phyloP scores from a whole-genome alignment of 345 rosid species.

The thale cress (Arabidopsis thaliana) region DNA sequence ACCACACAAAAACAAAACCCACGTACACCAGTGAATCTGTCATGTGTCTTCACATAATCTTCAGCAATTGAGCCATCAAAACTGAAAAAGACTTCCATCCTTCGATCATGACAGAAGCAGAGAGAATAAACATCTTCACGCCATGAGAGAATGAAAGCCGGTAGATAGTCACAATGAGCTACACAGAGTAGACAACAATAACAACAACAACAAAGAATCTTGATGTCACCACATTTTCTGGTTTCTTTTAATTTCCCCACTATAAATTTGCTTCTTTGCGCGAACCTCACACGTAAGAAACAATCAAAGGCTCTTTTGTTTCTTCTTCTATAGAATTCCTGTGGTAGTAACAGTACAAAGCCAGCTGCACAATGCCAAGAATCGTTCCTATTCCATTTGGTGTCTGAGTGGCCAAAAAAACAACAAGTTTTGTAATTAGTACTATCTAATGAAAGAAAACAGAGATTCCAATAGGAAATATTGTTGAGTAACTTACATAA shows the following conservation, averaged over 20 bases:
- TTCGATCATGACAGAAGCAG: conserved; percentile 39
- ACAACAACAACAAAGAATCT: conserved; percentile 19
- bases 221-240: conserved; percentile 19
- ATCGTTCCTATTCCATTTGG: conserved; percentile 86
- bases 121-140: conserved; percentile 36
- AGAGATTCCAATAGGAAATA: background rate
- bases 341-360: conserved; percentile 65
- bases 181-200: conserved; percentile 13
- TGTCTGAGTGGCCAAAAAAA: conserved; percentile 52
- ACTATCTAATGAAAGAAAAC: background rate
- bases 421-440: conserved; percentile 4
- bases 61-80: conserved; percentile 21
- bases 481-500: conserved; percentile 56
- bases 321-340: conserved; percentile 43
- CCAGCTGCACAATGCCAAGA: conserved; percentile 74
- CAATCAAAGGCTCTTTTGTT: conserved; percentile 64
- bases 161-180: conserved; percentile 26
- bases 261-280: background rate
- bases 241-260: background rate
- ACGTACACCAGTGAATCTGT: conserved; percentile 19
- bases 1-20: conserved; percentile 19
- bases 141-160: conserved; percentile 23
- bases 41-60: conserved; percentile 33
- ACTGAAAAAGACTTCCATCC: conserved; percentile 21
- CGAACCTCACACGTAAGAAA: conserved; percentile 47